Conservation (phyloP, 306 rosid genomes). For the Begonia masoniana region DNA sequence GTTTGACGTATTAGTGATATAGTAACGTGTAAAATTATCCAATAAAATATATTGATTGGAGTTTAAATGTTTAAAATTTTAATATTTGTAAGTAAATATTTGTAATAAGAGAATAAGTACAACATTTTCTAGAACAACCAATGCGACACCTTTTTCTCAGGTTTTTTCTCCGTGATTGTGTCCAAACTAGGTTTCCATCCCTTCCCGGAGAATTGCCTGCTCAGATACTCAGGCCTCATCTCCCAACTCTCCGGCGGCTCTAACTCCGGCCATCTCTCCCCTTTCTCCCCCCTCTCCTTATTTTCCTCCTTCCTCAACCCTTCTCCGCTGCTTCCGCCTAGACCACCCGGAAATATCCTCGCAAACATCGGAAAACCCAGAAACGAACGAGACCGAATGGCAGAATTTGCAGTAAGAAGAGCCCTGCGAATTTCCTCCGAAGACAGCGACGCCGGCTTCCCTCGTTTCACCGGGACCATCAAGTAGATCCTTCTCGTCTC, state of each 20-base stretch:
- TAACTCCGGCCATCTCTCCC: conserved; percentile 15
- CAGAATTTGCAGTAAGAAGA: conserved; percentile 21
- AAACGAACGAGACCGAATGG: conserved; percentile 21
- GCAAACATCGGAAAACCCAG: conserved; percentile 46
- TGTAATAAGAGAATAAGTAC: neutral
- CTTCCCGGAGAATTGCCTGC: conserved; percentile 60
- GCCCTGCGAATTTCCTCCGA: conserved; percentile 37
- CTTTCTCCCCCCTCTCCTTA: conserved; percentile 17
- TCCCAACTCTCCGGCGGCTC: conserved; percentile 26
- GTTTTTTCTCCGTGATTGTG: conserved; percentile 61
- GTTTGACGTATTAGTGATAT: no score
- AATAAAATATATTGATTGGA: no score
- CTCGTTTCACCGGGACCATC: conserved; percentile 63
- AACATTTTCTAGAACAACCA: conserved; percentile 34
- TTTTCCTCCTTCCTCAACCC: conserved; percentile 7
- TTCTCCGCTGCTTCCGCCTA: neutral
- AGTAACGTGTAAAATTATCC: no score
- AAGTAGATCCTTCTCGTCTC: conserved; percentile 41
- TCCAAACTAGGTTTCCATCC: conserved; percentile 89
- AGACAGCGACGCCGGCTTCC: conserved; percentile 43
- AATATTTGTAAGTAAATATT: no score
- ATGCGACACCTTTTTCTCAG: conserved; percentile 26
- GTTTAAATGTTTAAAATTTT: no score
- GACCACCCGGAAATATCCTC: conserved; percentile 18
- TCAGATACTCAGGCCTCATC: conserved; percentile 51